Evolutionary conservation across 2,329 filamentous ascomycete genomes (phyloP).

Genomic region (Cladosporium cucumerinum): DNA sequence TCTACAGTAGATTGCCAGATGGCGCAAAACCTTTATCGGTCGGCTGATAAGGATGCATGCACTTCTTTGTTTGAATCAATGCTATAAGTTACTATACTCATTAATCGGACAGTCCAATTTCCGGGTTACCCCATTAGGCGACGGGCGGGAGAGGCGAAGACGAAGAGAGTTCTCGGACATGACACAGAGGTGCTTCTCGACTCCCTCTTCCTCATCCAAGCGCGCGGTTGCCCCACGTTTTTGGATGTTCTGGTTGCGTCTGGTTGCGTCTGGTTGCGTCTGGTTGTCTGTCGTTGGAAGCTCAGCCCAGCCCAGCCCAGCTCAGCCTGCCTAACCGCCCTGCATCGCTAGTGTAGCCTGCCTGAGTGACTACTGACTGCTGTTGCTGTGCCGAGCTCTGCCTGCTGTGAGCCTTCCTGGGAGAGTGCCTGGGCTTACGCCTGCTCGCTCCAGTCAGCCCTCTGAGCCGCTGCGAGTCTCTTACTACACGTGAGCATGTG

Average conservation of each 20-base stretch:
- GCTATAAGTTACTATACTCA: too few species aligned
- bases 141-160: neutral
- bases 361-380: too few species aligned
- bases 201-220: neutral
- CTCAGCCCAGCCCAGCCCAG: too few species aligned
- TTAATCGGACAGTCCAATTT: too few species aligned
- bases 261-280: too few species aligned
- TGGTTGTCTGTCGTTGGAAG: too few species aligned
- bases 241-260: neutral
- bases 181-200: neutral
- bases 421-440: neutral
- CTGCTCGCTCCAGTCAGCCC: neutral
- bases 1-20: neutral
- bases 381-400: constrained; percentile 9
- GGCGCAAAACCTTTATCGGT: neutral
- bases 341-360: neutral
- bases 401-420: neutral
- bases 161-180: neutral
- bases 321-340: neutral
- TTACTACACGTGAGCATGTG: neutral
- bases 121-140: neutral
- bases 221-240: constrained; percentile 2
- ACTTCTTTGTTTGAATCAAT: too few species aligned
- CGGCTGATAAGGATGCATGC: neutral
- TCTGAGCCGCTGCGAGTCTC: neutral